A percentile compares a stretch with the other conserved stretches of the same genome.
phyloP scores from a whole-genome alignment of 805 yeast genomes.

The Teunomyces aglyptinius region DNA sequence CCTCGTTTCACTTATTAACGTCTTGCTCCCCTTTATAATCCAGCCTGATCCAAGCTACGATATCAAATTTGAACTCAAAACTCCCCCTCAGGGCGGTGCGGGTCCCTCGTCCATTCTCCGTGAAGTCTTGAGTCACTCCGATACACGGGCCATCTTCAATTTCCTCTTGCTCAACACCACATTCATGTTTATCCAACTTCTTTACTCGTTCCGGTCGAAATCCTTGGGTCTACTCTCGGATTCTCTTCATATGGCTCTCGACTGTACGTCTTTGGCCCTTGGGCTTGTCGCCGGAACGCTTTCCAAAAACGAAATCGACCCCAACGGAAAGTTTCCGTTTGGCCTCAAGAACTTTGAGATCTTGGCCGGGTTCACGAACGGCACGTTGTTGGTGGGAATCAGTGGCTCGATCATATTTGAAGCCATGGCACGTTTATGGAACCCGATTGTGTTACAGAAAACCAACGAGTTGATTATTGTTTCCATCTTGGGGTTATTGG shows the following conservation, averaged over 20 bases:
- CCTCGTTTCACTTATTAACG: slow-evolving; percentile 10
- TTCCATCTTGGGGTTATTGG: slow-evolving; percentile 78
- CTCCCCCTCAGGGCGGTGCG: background rate
- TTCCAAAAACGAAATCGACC: slow-evolving; percentile 35
- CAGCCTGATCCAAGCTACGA: slow-evolving; percentile 14
- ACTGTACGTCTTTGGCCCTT: slow-evolving; percentile 84
- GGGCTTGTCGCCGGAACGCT: slow-evolving; percentile 82
- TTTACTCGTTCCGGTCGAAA: slow-evolving; percentile 89
- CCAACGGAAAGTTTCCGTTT: slow-evolving; percentile 76
- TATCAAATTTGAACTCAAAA: background rate
- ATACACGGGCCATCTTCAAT: slow-evolving; percentile 85
- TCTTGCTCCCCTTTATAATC: slow-evolving; percentile 21
- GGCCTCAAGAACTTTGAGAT: slow-evolving; percentile 85
- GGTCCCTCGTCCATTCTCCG: slow-evolving; percentile 17
- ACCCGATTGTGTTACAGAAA: slow-evolving; percentile 74
- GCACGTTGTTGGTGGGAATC: slow-evolving; percentile 81
- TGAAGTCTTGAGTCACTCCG: slow-evolving; percentile 42
- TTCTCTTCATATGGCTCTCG: slow-evolving; percentile 94
- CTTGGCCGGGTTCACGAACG: slow-evolving; percentile 93
- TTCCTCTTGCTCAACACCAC: slow-evolving; percentile 82
- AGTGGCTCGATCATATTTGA: slow-evolving; percentile 86
- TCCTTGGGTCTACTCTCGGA: slow-evolving; percentile 90
- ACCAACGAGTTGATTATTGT: slow-evolving; percentile 85
- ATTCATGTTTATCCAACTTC: slow-evolving; percentile 90
- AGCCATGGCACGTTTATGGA: slow-evolving; percentile 74